Evolutionary conservation across 306 rosid species (phyloP).

Genomic region (Casuarina glauca): DNA sequence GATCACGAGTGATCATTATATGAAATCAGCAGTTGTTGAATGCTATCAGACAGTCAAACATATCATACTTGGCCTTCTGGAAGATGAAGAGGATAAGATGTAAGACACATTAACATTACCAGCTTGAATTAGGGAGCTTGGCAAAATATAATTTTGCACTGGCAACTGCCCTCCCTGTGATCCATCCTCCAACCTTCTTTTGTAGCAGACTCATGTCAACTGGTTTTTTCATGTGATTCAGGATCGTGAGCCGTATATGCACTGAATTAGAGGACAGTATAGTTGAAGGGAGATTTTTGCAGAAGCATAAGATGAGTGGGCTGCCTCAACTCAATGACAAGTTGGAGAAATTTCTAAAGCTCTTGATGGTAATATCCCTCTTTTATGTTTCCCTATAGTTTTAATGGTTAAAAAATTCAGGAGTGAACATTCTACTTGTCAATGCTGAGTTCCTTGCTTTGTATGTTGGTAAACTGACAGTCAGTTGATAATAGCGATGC

Average conservation of each 20-base stretch:
- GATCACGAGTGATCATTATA: conserved; percentile 69
- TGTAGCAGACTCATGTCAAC: conserved; percentile 16
- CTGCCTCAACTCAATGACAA: conserved; percentile 81
- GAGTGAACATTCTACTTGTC: neutral
- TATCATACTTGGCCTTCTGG: conserved; percentile 55
- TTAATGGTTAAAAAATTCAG: conserved; percentile 12
- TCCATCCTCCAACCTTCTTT: neutral
- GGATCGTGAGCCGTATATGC: conserved; percentile 54
- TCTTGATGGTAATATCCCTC: conserved; percentile 67
- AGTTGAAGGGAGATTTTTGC: conserved; percentile 36
- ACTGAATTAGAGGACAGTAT: conserved; percentile 43
- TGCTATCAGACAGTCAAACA: conserved; percentile 85
- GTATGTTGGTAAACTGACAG: conserved; percentile 49
- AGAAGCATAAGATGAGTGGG: conserved; percentile 65
- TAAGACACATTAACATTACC: conserved; percentile 36
- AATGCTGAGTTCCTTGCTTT: neutral
- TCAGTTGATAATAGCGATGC: conserved; percentile 36
- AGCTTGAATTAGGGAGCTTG: conserved; percentile 2
- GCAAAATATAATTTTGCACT: neutral
- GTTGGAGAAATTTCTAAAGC: conserved; percentile 74
- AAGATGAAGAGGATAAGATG: conserved; percentile 52
- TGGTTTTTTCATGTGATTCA: conserved; percentile 39
- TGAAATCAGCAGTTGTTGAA: conserved; percentile 86
- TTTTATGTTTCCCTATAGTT: neutral
- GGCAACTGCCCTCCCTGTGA: neutral